Base-by-base conservation (phyloP, 1,284 basidiomycete species). In the Irpex sp. region DNA sequence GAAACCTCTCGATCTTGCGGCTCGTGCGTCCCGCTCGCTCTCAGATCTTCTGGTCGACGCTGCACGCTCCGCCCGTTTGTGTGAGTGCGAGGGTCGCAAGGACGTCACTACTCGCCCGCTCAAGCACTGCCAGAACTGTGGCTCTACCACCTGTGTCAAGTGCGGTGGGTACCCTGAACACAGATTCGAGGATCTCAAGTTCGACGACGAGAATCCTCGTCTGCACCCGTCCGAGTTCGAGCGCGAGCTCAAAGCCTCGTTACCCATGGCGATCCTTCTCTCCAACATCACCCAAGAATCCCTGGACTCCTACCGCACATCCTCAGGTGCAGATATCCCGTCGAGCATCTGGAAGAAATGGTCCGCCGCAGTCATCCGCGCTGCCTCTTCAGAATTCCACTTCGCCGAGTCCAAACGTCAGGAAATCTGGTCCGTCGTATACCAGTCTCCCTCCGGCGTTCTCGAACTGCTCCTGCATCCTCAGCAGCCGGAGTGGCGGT, bases 111-210 rank as follows among this genome's bases (percentile, higher is more conserved):
- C 80, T 5, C 80, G 87, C n/a, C 78, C 83, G 19, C 78, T 97
- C 45, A 82, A 84, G 58, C 83, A 82, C 14, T 98, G 95, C 72
- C 64, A 72, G 8, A 89, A 90, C 60, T 98, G 95, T 69, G 85
- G 84, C 14, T 85, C 87, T 16, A 86, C 93, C 8, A 88, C 90
- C 23, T 98, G 95, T 76, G 82, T 83, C 65, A 87, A 86, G 66
- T 97, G 95, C 70, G 92, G 92, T 49, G 94, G 94, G 23, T 86
- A 93, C 61, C 96, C 96, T 0, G 89, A 94, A 66, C 95, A 98
- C 73, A 88, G 87, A 65, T 87, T 87, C 65, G 70, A 75, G 36
- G 73, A 75, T 2, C 78, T 92, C 65, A 82, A 88, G 64, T 68
- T 83, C 33, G 67, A 65, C 2, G 69, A 28, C 6, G 28, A 75